These are phyloP conservation scores for Fomitopsis pulvina DNA, from an alignment of 768 basidiomycete genomes.

Conservation along the genomic window DNA sequence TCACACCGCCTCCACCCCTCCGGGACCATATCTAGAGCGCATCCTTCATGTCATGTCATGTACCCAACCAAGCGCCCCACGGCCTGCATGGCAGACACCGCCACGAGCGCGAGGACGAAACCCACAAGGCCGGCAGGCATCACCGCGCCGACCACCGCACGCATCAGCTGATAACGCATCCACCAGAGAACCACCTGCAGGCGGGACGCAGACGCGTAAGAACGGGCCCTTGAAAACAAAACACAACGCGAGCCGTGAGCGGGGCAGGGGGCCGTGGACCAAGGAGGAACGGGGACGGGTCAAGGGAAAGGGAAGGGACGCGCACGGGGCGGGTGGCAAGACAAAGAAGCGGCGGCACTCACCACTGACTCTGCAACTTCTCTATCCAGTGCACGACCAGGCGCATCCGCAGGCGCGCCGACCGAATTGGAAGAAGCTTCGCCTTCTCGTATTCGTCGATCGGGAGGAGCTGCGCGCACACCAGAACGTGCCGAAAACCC, in stretches of 20 bases:
- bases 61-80: too few species aligned
- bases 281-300: neutral
- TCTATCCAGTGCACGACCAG: slow-evolving; percentile 96
- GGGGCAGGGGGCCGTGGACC: slow-evolving; percentile 18
- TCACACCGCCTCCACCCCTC: too few species aligned
- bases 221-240: slow-evolving; percentile 14
- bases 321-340: slow-evolving; percentile 17
- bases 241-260: neutral
- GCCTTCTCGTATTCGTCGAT: slow-evolving; percentile 90
- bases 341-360: slow-evolving; percentile 14
- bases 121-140: slow-evolving; percentile 1
- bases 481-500: neutral
- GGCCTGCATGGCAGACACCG: slow-evolving; percentile 11
- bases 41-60: too few species aligned
- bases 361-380: slow-evolving; percentile 56
- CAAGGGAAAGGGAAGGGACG: slow-evolving; percentile 1
- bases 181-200: slow-evolving; percentile 70
- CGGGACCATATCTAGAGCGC: too few species aligned
- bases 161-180: slow-evolving; percentile 49
- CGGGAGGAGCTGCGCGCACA: slow-evolving; percentile 50
- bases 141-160: neutral
- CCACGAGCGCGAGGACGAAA: slow-evolving; percentile 6
- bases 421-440: slow-evolving; percentile 77
- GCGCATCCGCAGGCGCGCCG: slow-evolving; percentile 68
- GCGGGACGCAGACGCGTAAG: slow-evolving; percentile 18